Base-by-base conservation (phyloP, 208 protist species). In the Crithidia expoeki region DNA sequence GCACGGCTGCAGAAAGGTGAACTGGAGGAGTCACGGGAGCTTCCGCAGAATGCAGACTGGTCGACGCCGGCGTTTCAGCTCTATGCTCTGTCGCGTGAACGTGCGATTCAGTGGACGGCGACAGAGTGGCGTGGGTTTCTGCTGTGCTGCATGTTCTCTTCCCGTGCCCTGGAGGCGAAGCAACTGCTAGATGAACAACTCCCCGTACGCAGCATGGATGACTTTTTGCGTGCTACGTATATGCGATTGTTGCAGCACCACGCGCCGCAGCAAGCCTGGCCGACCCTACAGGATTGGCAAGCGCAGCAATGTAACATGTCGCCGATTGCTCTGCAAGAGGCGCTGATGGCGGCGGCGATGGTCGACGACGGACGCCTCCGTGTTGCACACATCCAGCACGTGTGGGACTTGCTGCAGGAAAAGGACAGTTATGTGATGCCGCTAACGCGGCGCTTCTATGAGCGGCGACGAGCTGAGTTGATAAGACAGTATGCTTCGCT, bases 111-210 rank as follows among this genome's bases (percentile, higher is more conserved):
- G 71, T 96, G 92, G 89, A 86, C 86, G 9, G 62, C 84, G 57
- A 79, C 84, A 57, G 92, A 96, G 83, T 96, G 92, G 89, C 89
- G 92, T 28, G 85, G 75, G 60, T 96, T 94, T 65, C 61, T 96
- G 38, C 74, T 91, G 17, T 96, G 92, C 80, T 93, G 84, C 75
- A 83, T 96, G 47, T 94, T 93, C 69, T 81, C 87, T 12, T 69
- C 85, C 11, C 83, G 80, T 3, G 82, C 92, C 4, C 25, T 94
- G 60, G 84, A 88, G 67, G 89, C 89, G 12, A 83, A 81, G 58
- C 63, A 61, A 46, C 78, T 94, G 21, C 7, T 96, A 42, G 81
- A 96, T 46, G 56, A 53, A 12, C 64, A 88, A 56, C 72, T 83
- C 61, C 59, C 80, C 47, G 23, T 59, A 9, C 66, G 53, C 9